Evolutionary conservation across 495 filamentous ascomycete genomes (phyloP), one percentile per base, ranked within the genome.

Genomic region (Aspergillus nanangensis): DNA sequence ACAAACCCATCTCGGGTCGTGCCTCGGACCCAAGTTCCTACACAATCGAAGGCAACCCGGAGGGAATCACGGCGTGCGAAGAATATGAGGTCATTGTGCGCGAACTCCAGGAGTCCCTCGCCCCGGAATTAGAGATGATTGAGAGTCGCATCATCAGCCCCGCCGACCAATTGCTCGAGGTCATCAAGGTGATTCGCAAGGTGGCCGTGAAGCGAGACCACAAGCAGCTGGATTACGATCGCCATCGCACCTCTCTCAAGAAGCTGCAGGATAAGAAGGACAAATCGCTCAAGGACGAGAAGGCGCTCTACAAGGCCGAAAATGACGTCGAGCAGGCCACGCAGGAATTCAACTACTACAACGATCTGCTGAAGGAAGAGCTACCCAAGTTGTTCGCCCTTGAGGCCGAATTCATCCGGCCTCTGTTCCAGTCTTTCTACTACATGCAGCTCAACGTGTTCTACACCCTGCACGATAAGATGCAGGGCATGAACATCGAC

Each of bases 381-480:
- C 76, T 99, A 32, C 94, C 93, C 24, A 89, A 90, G 63, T 76
- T 99, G 4, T 99, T 99, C 68, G 56, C 65, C 15, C 80, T 97
- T n/a, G 94, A 97, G 65, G 78, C 88, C 46, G 88, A 99, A 61
- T 97, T 99, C 69, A 99, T 99, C 65, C 84, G 85, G 46, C 93
- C 93, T 11, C 77, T 99, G 7, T 99, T 99, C 77, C 94, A 96
- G 57, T 95, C 90, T 24, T 99, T 97, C 74, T 99, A 99, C 70
- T 99, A 99, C 74, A 97, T 99, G 94, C 93, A 99, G 65, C 80
- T 99, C 44, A 99, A 99, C 65, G 90, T 99, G 50, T 99, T 97
- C 69, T 99, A 99, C 67, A 97, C 94, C 1, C 75, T 99, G 25
- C 93, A 99, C 65, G 93, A 99, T 67, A 86, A 80, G 65, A 97